Percentiles rank a stretch among this genome's conserved stretches.
Conservation (phyloP, 306 rosid genomes). For the Lithocarpus polystachyus region DNA sequence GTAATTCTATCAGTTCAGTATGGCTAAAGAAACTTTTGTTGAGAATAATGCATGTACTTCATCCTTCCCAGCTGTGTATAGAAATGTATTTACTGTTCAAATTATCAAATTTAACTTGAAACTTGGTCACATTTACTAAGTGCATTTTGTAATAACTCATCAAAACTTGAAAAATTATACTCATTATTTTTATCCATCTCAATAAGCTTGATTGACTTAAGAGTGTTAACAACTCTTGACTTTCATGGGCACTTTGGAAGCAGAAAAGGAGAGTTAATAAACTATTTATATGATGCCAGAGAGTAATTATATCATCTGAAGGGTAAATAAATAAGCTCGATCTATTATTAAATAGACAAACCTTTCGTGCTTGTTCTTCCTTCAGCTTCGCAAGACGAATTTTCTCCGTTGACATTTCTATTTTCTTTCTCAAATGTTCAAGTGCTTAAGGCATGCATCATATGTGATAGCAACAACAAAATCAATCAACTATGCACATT, state of each 20-base stretch:
- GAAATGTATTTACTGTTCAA: background rate
- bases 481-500: constrained; percentile 28
- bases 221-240: background rate
- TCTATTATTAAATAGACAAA: constrained; percentile 23
- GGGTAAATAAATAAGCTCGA: constrained; percentile 5
- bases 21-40: background rate
- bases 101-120: background rate
- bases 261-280: background rate
- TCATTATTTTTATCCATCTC: background rate
- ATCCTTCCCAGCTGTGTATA: background rate
- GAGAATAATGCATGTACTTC: background rate
- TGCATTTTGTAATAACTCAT: background rate
- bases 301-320: background rate
- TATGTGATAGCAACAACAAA: constrained; percentile 18
- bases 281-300: background rate
- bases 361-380: constrained; percentile 80
- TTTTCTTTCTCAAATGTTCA: constrained; percentile 87
- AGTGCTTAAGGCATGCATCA: constrained; percentile 60
- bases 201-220: background rate
- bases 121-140: background rate
- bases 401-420: constrained; percentile 72
- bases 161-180: background rate
- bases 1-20: background rate
- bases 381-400: constrained; percentile 71
- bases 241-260: background rate